These are phyloP conservation scores for Botrytis fragariae DNA, from an alignment of 2,329 filamentous ascomycete species.

Conservation along the genomic window DNA sequence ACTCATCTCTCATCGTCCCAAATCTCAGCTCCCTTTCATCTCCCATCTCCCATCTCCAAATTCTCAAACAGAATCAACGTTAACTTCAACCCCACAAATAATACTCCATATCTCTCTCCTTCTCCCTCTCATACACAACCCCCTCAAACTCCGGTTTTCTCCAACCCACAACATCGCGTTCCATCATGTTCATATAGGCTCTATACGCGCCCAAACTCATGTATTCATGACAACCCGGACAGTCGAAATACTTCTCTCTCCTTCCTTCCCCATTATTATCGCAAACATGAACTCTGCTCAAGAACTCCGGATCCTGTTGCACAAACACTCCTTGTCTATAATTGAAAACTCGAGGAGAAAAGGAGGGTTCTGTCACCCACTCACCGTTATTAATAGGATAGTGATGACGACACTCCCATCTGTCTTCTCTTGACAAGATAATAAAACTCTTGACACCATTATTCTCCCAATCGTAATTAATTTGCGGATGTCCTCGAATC, in stretches of 20 bases:
- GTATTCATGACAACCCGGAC: constrained; percentile 4
- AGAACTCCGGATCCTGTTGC: neutral
- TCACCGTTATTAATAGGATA: neutral
- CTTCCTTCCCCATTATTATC: neutral
- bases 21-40: neutral
- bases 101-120: neutral
- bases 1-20: no score
- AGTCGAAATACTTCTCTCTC: constrained; percentile 2
- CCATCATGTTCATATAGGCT: constrained; percentile 10
- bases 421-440: neutral
- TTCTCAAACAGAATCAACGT: neutral
- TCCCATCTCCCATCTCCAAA: neutral
- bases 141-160: neutral
- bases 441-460: neutral
- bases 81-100: neutral
- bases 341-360: neutral
- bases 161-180: neutral
- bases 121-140: neutral
- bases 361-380: constrained; percentile 3
- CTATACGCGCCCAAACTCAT: constrained; percentile 7
- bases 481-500: neutral
- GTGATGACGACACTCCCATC: constrained; percentile 1
- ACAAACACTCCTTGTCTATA: constrained; percentile 2
- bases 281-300: neutral
- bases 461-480: neutral